Base-by-base conservation (phyloP, 768 basidiomycete species). In the Crepidotus variabilis region DNA sequence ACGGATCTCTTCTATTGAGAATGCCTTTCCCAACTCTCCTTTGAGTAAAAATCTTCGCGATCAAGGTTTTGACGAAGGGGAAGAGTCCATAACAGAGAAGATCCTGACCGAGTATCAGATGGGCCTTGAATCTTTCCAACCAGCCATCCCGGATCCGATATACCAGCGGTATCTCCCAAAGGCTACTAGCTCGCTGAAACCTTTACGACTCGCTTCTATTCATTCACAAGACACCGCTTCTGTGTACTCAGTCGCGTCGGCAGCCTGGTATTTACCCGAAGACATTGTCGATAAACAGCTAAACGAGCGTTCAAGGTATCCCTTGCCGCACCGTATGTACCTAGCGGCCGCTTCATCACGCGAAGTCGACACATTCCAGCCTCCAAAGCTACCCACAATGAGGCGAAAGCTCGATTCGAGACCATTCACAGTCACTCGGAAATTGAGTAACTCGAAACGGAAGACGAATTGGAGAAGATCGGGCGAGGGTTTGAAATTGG, bases 231-330 rank as follows among this genome's bases (percentile, higher is more conserved):
- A 69, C 52, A 66, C 70, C 2, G 67, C 61, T 10, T 75, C 73
- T 39, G 61, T 73, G 13, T 74, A 76, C 59, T 75, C 75, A 22
- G 61, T 66, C 11, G 68, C 65, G 5, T 76, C 75, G 16, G 73
- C 74, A 1, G 67, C 72, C 13, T 48, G 47, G 5, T 50, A 63
- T 32, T 39, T 63, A 20, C 63, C 62, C 45, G 61, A 56, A 48
- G 60, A 52, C 22, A 46, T 63, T 36, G 49, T 32, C 28, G 18
- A 48, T 11, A 13, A 35, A 18, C 36, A 23, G 11, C 45, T 18
- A 14, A 43, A 14, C 39, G 39, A 43, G 18, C 14, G 14, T 43
- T 20, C 18, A 43, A 14, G 39, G 13, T 20, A 43, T 14, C 39
- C 39, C 13, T 43, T 43, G 13, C 11, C 39, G 39, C 4, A 14